Base-by-base conservation (phyloP, 345 rosid species). In the Hevea brasiliensis region DNA sequence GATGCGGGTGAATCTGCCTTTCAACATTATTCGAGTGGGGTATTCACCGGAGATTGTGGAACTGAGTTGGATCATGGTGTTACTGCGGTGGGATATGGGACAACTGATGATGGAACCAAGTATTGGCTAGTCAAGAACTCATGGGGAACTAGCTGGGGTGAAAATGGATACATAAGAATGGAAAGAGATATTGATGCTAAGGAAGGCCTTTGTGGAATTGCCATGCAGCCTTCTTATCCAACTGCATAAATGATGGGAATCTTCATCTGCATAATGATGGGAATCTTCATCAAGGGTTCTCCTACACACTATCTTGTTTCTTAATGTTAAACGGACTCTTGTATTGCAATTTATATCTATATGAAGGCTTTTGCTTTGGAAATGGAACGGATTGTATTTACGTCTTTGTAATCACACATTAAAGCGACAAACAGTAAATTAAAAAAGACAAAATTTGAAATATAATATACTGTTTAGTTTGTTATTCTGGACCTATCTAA, bases 71-170 rank as follows among this genome's bases (percentile, higher is more conserved):
- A 63, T 37, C 81, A 73, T 37, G 81, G 70, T 61, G 77, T 73
- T 24, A 63, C 77, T 10, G 74, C 45, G 8, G 71, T 78, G 35
- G 81, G 74, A 11, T 78, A 73, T 18, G 74, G 81, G 10, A 53
- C 20, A 12, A 62, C 40, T 20, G 44, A 24, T n/a, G 53, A 68
- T 63, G 74, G 74, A 8, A 63, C 63, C 18, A 61, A 78, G 42
- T 73, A 73, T 11, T 78, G 77, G 77, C 24, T 68, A 17, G 72
- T 78, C 23, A 68, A 78, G 77, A 73, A 78, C 55, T 78, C 81
- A 15, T 73, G 81, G 77, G 81, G n/a, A n/a, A n/a, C n/a, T 15
- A 48, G 27, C 9, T 73, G 74, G 77, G 81, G 77, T 0, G 77
- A 78, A 24, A 26, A 47, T 62, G 77, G 77, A 15, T 73, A 78